phyloP scores from a whole-genome alignment of 2,329 filamentous ascomycete genomes.

The Coniosporium tulheliwenetii region DNA sequence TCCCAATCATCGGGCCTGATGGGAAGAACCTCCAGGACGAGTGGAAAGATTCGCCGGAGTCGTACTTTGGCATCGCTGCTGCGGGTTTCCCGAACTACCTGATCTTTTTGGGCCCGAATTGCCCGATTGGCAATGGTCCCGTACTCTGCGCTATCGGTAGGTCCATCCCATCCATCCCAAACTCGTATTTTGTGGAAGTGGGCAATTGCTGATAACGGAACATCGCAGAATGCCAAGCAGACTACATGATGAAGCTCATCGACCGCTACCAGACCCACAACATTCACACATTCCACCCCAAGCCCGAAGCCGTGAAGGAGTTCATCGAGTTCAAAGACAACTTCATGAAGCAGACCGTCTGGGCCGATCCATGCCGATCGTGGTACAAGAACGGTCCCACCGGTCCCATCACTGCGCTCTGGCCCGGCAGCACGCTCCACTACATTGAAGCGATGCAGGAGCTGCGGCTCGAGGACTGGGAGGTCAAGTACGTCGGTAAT shows the following conservation, averaged over 20 bases:
- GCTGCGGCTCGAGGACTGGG: conserved; percentile 30
- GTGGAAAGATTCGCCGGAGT: conserved; percentile 20
- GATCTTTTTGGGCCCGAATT: conserved; percentile 25
- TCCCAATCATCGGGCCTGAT: conserved; percentile 22
- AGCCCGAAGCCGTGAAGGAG: conserved; percentile 30
- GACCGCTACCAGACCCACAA: conserved; percentile 34
- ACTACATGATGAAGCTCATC: conserved; percentile 35
- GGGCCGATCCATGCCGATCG: conserved; percentile 26
- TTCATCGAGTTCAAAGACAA: conserved; percentile 32
- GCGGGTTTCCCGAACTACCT: conserved; percentile 32
- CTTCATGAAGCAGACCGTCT: conserved; percentile 31
- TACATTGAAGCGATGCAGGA: conserved; percentile 33
- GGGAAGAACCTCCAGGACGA: conserved; percentile 26
- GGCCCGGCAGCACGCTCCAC: conserved; percentile 32
- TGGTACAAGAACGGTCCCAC: conserved; percentile 23
- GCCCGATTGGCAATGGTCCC: conserved; percentile 24
- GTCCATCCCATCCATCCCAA: neutral
- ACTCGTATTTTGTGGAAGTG: neutral
- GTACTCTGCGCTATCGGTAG: conserved; percentile 25
- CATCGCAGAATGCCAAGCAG: conserved; percentile 24
- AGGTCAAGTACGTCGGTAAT: conserved; percentile 23
- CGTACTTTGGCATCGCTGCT: conserved; percentile 30
- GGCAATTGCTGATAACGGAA: neutral
- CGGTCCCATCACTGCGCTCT: conserved; percentile 23
- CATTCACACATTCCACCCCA: conserved; percentile 29